These are phyloP conservation scores for Pythium coloratum DNA, from an alignment of 352 stramenopile genomes.

Conservation along the genomic window DNA sequence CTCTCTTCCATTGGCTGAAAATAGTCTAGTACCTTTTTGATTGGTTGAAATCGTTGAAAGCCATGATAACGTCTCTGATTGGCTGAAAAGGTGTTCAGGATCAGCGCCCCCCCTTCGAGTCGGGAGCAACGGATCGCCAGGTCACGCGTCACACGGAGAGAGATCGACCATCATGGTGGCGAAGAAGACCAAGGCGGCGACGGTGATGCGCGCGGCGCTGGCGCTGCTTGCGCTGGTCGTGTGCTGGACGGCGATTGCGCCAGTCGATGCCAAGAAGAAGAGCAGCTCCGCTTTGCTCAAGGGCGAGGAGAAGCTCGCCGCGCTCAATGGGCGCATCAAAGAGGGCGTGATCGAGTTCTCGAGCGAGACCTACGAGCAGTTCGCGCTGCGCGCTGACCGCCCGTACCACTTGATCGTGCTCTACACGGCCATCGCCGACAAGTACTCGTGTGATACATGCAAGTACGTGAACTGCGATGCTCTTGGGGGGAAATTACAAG, in stretches of 20 bases:
- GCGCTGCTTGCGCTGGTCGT: conserved; percentile 41
- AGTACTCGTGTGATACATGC: conserved; percentile 79
- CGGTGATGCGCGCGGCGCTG: conserved; percentile 28
- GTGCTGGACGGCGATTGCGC: conserved; percentile 26
- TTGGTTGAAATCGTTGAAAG: conserved; percentile 10
- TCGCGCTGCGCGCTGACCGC: conserved; percentile 61
- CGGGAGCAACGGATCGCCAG: conserved; percentile 8
- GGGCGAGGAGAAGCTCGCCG: conserved; percentile 64
- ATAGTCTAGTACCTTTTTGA: background rate
- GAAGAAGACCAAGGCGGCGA: conserved; percentile 15
- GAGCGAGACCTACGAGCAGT: conserved; percentile 53
- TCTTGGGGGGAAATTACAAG: background rate
- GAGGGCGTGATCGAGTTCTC: conserved; percentile 67
- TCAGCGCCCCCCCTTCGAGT: conserved; percentile 19
- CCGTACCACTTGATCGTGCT: conserved; percentile 82
- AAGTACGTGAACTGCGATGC: conserved; percentile 35
- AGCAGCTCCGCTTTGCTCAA: conserved; percentile 26
- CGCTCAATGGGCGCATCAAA: conserved; percentile 47
- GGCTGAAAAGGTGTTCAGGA: conserved; percentile 23
- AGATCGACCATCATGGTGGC: conserved; percentile 15
- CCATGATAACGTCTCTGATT: conserved; percentile 18
- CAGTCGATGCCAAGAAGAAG: conserved; percentile 45
- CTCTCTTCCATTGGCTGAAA: conserved; percentile 18
- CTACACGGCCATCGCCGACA: conserved; percentile 71
- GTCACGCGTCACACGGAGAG: conserved; percentile 29